phyloP scores from a whole-genome alignment of 2,329 filamentous ascomycete species.

The Alternaria metachromatica region DNA sequence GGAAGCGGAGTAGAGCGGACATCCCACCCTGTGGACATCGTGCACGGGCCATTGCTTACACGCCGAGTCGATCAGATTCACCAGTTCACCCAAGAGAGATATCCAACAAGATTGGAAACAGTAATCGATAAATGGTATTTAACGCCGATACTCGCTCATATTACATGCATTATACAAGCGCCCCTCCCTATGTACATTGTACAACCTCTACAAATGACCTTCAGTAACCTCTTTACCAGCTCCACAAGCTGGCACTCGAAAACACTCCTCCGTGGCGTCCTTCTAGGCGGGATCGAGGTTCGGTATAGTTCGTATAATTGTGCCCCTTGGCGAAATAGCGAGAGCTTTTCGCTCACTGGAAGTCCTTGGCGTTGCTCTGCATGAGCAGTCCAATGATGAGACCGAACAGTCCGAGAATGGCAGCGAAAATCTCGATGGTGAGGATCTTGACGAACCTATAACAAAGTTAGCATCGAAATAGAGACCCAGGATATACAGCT shows the following conservation, averaged over 20 bases:
- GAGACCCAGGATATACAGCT: not conserved
- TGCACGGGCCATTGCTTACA: conserved; percentile 28
- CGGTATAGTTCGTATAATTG: not conserved
- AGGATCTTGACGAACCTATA: conserved; percentile 95
- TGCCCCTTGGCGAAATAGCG: not conserved
- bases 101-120: not conserved
- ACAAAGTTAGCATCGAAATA: conserved; percentile 9
- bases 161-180: conserved; percentile 50
- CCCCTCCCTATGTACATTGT: conserved; percentile 39
- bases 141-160: conserved; percentile 40
- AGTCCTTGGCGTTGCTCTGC: conserved; percentile 81
- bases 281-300: not conserved
- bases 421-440: conserved; percentile 99
- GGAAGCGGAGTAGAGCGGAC: conserved; percentile 25
- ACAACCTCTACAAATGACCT: conserved; percentile 22
- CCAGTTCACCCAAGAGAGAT: not conserved
- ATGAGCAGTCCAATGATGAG: conserved; percentile 93
- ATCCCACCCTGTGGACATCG: conserved; percentile 20
- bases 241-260: conserved; percentile 19
- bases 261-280: conserved; percentile 4
- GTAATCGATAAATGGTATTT: conserved; percentile 27
- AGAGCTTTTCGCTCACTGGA: conserved; percentile 51
- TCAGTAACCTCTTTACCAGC: conserved; percentile 8
- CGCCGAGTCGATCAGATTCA: conserved; percentile 6
- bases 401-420: conserved; percentile 93